Evolutionary conservation across 1,139 yeast species (phyloP).

Genomic region (Wickerhamomyces sp.): DNA sequence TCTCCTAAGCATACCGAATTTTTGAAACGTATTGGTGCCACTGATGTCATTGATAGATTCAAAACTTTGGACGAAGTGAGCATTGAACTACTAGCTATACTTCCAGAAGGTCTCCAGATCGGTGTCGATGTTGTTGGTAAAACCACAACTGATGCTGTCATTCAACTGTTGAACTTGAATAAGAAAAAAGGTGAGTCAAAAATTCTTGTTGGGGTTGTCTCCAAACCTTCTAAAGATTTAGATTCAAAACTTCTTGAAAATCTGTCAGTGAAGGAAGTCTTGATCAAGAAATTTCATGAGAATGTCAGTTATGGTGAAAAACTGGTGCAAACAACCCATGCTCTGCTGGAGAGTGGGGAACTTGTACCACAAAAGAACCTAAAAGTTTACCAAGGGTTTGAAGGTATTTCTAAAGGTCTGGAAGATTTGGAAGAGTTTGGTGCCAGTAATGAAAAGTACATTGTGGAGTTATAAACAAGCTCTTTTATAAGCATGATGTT

Average conservation of each 20-base stretch:
- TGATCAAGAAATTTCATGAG: slow-evolving; percentile 41
- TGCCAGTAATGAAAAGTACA: slow-evolving; percentile 40
- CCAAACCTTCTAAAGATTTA: slow-evolving; percentile 29
- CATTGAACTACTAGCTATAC: slow-evolving; percentile 15
- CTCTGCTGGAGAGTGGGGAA: slow-evolving; percentile 25
- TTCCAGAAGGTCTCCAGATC: slow-evolving; percentile 26
- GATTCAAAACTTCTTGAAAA: slow-evolving; percentile 22
- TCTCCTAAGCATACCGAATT: slow-evolving; percentile 31
- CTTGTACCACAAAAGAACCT: slow-evolving; percentile 32
- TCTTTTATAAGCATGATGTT: too few species aligned
- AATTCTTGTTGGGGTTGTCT: slow-evolving; percentile 37
- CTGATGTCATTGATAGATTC: slow-evolving; percentile 35
- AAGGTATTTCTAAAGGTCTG: slow-evolving; percentile 32
- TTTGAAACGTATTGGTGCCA: slow-evolving; percentile 35
- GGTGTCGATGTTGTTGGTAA: slow-evolving; percentile 44
- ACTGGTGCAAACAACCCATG: slow-evolving; percentile 32
- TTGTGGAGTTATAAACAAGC: slow-evolving; percentile 27
- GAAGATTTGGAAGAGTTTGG: slow-evolving; percentile 35
- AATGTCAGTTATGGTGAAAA: slow-evolving; percentile 33
- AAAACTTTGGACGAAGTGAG: slow-evolving; percentile 25
- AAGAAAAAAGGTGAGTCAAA: slow-evolving; percentile 12
- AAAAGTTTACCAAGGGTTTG: slow-evolving; percentile 32
- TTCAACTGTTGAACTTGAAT: slow-evolving; percentile 25
- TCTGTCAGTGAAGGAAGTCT: slow-evolving; percentile 30
- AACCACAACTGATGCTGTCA: slow-evolving; percentile 32